These are phyloP conservation scores for Puccinellia tenuiflora DNA, from an alignment of 176 grass and related monocot species.

Conservation along the genomic window DNA sequence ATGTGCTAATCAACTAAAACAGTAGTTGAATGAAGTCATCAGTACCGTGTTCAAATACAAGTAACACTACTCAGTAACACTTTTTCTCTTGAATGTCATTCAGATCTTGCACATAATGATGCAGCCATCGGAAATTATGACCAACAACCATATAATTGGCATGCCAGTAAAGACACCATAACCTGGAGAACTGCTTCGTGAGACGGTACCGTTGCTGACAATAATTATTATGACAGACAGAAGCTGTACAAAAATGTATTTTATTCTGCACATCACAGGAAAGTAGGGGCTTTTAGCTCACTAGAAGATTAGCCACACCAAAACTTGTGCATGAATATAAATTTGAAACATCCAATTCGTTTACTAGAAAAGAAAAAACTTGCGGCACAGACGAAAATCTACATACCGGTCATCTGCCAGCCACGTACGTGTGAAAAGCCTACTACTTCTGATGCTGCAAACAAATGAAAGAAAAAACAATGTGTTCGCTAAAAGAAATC, in stretches of 20 bases:
- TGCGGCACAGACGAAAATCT: conserved; percentile 14
- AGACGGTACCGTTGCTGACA: not conserved
- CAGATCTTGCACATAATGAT: not conserved
- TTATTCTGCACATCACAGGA: not conserved
- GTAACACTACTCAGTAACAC: not conserved
- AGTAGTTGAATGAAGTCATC: not conserved
- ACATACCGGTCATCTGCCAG: conserved; percentile 25
- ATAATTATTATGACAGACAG: not conserved
- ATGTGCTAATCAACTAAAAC: not conserved
- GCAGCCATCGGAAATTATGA: not conserved
- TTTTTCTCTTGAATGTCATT: not conserved
- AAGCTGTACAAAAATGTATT: not conserved
- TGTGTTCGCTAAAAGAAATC: conserved; percentile 69
- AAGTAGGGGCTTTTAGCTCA: not conserved
- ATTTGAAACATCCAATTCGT: conserved; percentile 4
- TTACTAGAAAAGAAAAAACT: conserved; percentile 29
- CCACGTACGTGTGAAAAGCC: not conserved
- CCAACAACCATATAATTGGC: not conserved
- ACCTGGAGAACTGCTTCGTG: not conserved
- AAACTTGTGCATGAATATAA: conserved; percentile 23
- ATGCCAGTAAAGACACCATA: not conserved
- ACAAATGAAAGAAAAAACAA: conserved; percentile 1
- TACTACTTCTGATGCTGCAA: conserved; percentile 10
- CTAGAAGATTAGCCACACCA: conserved; percentile 9
- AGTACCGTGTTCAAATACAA: not conserved